phyloP scores from a whole-genome alignment of 306 rosid species.

The Cucumis sativus region DNA sequence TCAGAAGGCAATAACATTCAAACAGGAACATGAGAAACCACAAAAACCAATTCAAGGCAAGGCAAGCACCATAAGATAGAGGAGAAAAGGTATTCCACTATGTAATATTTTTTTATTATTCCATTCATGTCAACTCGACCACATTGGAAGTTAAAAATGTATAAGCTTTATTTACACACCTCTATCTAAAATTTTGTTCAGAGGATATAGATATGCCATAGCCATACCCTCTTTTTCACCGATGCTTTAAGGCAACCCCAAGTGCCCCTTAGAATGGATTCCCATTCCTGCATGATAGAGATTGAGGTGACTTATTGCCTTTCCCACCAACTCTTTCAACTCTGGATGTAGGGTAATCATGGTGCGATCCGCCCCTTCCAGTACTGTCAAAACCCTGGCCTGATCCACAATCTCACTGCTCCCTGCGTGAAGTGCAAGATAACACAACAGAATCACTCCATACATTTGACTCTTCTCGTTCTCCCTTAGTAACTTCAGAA shows the following conservation, averaged over 20 bases:
- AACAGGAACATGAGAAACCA: no score
- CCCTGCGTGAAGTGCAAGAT: conserved; percentile 63
- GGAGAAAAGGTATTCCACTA: background rate
- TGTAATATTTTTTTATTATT: background rate
- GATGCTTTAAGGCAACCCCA: background rate
- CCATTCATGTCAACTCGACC: background rate
- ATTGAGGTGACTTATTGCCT: conserved; percentile 52
- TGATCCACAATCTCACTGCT: conserved; percentile 53
- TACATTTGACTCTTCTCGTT: conserved; percentile 31
- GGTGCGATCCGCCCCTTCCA: conserved; percentile 58
- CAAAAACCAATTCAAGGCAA: background rate
- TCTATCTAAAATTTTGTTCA: background rate
- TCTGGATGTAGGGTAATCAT: conserved; percentile 29
- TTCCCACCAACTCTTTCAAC: conserved; percentile 43
- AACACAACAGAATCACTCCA: conserved; percentile 62
- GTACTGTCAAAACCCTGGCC: conserved; percentile 45
- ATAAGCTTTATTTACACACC: background rate
- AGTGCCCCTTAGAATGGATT: background rate
- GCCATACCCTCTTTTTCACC: background rate
- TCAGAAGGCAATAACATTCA: background rate
- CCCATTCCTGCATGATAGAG: conserved; percentile 55
- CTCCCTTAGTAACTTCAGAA: conserved; percentile 50
- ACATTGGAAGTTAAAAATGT: background rate
- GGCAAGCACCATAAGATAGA: background rate
- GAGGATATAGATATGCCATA: background rate